These are phyloP conservation scores for Tremella yokohamensis DNA, from an alignment of 768 basidiomycete genomes.

Conservation along the genomic window DNA sequence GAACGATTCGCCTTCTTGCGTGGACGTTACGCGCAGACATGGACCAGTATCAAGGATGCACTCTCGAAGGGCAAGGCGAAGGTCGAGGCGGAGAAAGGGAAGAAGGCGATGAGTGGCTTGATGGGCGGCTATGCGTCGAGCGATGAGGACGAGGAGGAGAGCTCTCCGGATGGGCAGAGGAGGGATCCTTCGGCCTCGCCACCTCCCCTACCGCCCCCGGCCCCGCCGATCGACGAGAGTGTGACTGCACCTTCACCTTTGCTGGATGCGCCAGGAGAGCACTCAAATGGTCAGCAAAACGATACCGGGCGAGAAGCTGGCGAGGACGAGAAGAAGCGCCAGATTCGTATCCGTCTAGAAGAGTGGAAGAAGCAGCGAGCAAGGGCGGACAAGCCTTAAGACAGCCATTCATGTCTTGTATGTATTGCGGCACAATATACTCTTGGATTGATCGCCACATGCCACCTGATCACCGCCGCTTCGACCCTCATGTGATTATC, in stretches of 20 bases:
- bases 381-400: no score
- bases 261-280: not conserved
- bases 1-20: constrained; percentile 74
- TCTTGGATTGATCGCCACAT: no score
- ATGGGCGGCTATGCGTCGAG: constrained; percentile 55
- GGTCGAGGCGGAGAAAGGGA: constrained; percentile 7
- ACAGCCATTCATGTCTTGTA: no score
- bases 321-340: constrained; percentile 1
- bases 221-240: no score
- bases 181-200: not conserved
- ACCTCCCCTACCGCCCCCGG: not conserved
- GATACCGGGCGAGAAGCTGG: not conserved
- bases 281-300: not conserved
- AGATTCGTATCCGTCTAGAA: not conserved
- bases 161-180: not conserved
- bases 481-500: no score
- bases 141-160: constrained; percentile 5
- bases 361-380: not conserved
- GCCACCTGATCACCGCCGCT: no score
- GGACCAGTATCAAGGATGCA: constrained; percentile 60
- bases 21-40: constrained; percentile 68
- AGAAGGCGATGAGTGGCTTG: constrained; percentile 23
- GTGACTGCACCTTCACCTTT: constrained; percentile 2
- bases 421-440: no score
- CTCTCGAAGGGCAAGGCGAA: constrained; percentile 16